phyloP scores from a whole-genome alignment of 805 yeast species.

The Starmerella bombi region DNA sequence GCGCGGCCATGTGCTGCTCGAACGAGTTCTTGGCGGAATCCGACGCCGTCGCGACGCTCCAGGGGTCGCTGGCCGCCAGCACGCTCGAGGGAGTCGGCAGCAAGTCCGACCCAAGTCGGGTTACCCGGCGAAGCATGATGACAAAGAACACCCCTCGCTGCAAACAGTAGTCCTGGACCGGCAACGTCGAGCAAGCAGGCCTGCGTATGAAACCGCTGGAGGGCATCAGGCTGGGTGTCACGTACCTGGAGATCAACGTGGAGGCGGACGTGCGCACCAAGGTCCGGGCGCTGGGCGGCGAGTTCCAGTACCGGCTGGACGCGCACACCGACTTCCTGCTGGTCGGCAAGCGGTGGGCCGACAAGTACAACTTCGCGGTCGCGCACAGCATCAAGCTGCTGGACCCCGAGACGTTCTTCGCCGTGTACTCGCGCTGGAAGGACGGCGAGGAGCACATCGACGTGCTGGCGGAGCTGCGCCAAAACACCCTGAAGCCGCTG shows the following conservation, averaged over 20 bases:
- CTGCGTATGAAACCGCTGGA: conserved; percentile 10
- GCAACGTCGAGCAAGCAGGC: too few relatives aligned
- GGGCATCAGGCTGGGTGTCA: conserved; percentile 12
- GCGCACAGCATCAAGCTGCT: conserved; percentile 43
- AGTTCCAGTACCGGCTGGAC: conserved; percentile 9
- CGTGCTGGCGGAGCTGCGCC: conserved; percentile 19
- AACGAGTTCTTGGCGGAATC: background rate
- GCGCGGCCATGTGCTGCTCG: background rate
- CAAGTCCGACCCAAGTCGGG: background rate
- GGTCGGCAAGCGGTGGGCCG: conserved; percentile 41
- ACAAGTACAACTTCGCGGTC: conserved; percentile 42
- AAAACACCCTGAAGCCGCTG: conserved; percentile 22
- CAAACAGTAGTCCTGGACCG: too few relatives aligned
- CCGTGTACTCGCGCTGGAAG: conserved; percentile 40
- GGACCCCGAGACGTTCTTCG: conserved; percentile 34
- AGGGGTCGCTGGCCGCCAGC: conserved; percentile 9
- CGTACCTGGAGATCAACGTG: conserved; percentile 16
- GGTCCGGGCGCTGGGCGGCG: conserved; percentile 20
- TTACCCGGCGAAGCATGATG: background rate
- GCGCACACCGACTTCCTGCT: conserved; percentile 29
- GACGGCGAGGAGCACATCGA: conserved; percentile 24
- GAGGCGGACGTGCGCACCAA: conserved; percentile 9
- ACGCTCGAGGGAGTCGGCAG: conserved; percentile 8
- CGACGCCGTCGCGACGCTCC: background rate
- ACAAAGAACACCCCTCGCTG: too few relatives aligned